Base-by-base conservation (phyloP, 257 asterid genomes). In the Ballota nigra region DNA sequence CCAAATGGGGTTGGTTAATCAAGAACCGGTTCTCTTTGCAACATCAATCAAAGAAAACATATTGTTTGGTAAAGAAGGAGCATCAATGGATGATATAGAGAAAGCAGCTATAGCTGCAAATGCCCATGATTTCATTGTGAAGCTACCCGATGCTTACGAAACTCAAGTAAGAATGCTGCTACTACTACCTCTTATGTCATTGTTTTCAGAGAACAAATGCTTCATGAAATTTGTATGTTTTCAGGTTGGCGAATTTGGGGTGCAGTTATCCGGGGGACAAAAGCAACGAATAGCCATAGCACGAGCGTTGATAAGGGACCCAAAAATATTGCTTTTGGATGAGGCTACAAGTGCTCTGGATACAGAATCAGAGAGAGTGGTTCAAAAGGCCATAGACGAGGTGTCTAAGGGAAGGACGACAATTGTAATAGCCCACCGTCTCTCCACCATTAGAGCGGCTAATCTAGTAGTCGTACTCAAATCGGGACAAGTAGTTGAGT, bases 321-420 rank as follows among this genome's bases (percentile, higher is more conserved):
- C 97, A 19, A 90, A 86, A 75, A 75, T 90, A 71, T 62, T 90
- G 75, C 86, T 90, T 68, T 87, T 90, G 9, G 97, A 90, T 63
- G 97, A 90, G 77, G 97, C 97, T 53, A 90, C 97, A 1, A 88
- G 95, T 40, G 97, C 97, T 26, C 82, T 90, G 3, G 97, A 90
- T 56, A 73, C 95, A 24, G 87, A 90, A 66, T 90, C 95, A 1
- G 95, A 90, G 70, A 80, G 81, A 28, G 71, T 78, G 15, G 97
- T 90, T 36, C 97, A 90, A 71, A 81, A 73, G 72, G 97, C 97
- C 29, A 83, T 90, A 20, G 93, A 86, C 64, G 78, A 83, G 61
- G 97, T 88, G 22, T 85, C 97, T 1, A 81, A 78, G 62, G 97
- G 92, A 18, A 83, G 97, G 73, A 90, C 97, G 5, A 57, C 91